These are phyloP conservation scores for Thielaviopsis euricoi DNA, from an alignment of 2,329 filamentous ascomycete genomes.

Conservation along the genomic window DNA sequence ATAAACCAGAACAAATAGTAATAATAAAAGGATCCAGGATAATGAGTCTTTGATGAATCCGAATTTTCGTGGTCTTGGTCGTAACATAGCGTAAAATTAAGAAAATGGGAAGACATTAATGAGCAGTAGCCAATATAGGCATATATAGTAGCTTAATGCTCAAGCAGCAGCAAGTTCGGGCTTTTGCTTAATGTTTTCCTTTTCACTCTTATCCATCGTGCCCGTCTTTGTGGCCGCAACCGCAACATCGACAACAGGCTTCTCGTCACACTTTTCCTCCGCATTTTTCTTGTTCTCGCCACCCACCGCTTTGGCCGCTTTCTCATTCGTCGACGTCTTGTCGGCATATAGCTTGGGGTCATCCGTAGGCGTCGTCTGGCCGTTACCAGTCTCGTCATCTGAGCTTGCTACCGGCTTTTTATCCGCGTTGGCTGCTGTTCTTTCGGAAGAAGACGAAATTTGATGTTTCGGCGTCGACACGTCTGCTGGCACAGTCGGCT, in stretches of 20 bases:
- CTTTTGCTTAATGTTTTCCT: not conserved
- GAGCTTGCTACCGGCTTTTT: slow-evolving; percentile 7
- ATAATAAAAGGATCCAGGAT: not conserved
- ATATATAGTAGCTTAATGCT: not conserved
- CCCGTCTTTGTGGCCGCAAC: not conserved
- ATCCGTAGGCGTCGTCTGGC: too few relatives aligned
- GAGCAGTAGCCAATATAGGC: not conserved
- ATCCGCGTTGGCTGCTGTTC: not conserved
- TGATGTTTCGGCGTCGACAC: slow-evolving; percentile 2
- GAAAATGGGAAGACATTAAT: not conserved
- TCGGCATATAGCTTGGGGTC: too few relatives aligned
- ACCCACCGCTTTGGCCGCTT: slow-evolving; percentile 15
- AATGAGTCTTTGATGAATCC: not conserved
- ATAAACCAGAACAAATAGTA: not conserved
- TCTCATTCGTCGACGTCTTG: not conserved
- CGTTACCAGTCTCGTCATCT: too few relatives aligned
- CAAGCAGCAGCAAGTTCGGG: not conserved
- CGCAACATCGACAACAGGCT: not conserved
- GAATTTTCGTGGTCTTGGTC: not conserved
- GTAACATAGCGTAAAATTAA: not conserved
- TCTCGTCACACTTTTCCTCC: slow-evolving; percentile 6
- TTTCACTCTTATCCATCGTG: slow-evolving; percentile 3
- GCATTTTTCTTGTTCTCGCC: slow-evolving; percentile 11
- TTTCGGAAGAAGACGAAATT: not conserved
- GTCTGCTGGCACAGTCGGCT: slow-evolving; percentile 6